Base-by-base conservation (phyloP, 2,329 filamentous ascomycete species). In the Aspergillus ustus region DNA sequence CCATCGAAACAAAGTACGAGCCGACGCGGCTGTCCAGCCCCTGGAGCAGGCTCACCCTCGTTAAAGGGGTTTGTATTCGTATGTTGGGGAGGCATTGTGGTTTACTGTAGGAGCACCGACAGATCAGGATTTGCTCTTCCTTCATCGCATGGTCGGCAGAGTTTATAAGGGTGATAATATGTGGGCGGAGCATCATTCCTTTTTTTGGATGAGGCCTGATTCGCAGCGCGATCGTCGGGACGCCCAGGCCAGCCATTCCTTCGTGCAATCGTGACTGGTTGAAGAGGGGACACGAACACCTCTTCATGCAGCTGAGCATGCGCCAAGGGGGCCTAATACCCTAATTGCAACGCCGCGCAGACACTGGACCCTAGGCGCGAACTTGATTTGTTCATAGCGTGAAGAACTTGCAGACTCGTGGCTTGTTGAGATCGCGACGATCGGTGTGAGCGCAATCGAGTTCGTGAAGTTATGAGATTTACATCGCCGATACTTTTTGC, bases 1-100 rank as follows among this genome's bases (percentile, higher is more conserved):
- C 62, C 62, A 56, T 63, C 62, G 51, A 60, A 63, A 55, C 62
- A 63, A 7, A 61, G 54, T 7, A 63, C 54, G 11, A 63, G 44
- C 34, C 62, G 59, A n/a, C 59, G 51, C 11, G 62, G 62, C 45
- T 61, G 59, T 20, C 15, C n/a, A 43, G 45, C 31, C 19, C 15
- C n/a, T 25, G 37, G 25, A 8, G 29, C 29, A 37, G 52, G 44
- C 13, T 49, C 19, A 6, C n/a, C 37, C 25, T 52, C 40, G 9
- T 55, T 22, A 4, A 61, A 52, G 6, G 52, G 56, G 37, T 19
- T 34, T 8, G 37, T 28, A 56, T 56, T 46, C 15, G 28, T 15
- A 40, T 40, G 29, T 8, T 43, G 54, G 6, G 13, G 44, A 49
- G 58, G 31, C 58, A 60, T 60, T 11, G 20, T 55, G 40, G 43